phyloP scores from a whole-genome alignment of 805 yeast species.

The Kluyveromyces aestuarii region DNA sequence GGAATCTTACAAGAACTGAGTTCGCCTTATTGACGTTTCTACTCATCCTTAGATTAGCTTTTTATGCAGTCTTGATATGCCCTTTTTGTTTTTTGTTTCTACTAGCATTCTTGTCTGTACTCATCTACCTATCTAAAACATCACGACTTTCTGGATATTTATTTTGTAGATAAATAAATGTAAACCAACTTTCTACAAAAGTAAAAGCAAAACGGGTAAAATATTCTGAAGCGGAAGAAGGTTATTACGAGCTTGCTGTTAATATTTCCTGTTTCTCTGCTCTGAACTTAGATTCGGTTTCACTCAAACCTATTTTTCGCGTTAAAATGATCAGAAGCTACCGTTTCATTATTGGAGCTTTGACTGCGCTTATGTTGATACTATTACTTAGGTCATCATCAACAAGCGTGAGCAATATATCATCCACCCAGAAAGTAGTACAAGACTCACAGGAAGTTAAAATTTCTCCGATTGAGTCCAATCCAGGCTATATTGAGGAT shows the following conservation, averaged over 20 bases:
- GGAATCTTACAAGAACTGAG: constrained; percentile 55
- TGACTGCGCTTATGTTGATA: constrained; percentile 42
- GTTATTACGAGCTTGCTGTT: not conserved
- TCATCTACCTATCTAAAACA: not conserved
- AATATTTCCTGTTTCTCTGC: not conserved
- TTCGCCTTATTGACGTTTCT: constrained; percentile 71
- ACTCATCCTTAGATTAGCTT: constrained; percentile 43
- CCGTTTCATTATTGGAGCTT: constrained; percentile 43
- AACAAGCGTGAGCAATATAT: constrained; percentile 9
- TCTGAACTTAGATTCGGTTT: not conserved
- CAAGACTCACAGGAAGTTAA: constrained; percentile 12
- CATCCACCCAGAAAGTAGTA: constrained; percentile 11
- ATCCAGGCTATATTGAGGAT: constrained; percentile 21
- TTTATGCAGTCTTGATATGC: not conserved
- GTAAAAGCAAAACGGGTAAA: not conserved
- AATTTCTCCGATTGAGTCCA: constrained; percentile 13
- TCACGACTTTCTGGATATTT: not conserved
- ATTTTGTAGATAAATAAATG: not conserved
- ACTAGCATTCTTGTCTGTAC: not conserved
- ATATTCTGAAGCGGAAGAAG: not conserved
- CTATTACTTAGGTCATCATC: constrained; percentile 41
- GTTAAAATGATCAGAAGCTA: constrained; percentile 34
- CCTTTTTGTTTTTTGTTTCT: no score
- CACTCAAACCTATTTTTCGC: no score
- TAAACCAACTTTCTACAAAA: not conserved